Conservation (phyloP, 768 basidiomycete genomes). For the Leucocoprinus leucothites region DNA sequence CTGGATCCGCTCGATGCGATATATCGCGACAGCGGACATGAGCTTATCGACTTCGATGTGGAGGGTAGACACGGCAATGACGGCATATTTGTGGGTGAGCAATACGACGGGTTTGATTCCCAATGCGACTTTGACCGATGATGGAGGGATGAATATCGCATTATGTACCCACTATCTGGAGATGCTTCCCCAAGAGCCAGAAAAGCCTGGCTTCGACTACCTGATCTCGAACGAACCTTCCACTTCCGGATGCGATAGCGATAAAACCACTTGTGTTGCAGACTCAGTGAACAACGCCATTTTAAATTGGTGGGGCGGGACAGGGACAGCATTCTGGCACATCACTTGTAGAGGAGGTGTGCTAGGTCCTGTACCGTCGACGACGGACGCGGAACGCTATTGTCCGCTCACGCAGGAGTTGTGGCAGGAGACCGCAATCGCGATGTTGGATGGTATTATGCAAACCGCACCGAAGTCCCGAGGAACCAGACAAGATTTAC, state of each 20-base stretch:
- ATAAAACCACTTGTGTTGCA: conserved; percentile 14
- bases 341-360: conserved; percentile 18
- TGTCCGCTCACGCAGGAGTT: conserved; percentile 15
- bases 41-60: conserved; percentile 2
- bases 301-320: conserved; percentile 19
- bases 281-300: conserved; percentile 20
- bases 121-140: conserved; percentile 12
- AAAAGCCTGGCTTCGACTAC: background rate
- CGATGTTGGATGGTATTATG: conserved; percentile 19
- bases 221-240: background rate
- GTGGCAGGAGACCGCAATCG: conserved; percentile 15
- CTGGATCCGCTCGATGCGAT: background rate
- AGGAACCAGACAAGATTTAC: conserved; percentile 10
- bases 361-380: conserved; percentile 15
- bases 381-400: conserved; percentile 1
- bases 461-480: conserved; percentile 14
- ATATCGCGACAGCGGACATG: conserved; percentile 2
- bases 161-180: conserved; percentile 13
- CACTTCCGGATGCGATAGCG: conserved; percentile 15
- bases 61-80: conserved; percentile 7
- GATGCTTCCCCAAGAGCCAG: conserved; percentile 2
- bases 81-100: conserved; percentile 14
- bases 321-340: conserved; percentile 16
- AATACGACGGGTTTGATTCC: conserved; percentile 14
- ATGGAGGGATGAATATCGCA: conserved; percentile 15